Percentiles rank a stretch among this genome's conserved stretches.
phyloP scores from a whole-genome alignment of 768 basidiomycete genomes.

The Ramaria sp. region DNA sequence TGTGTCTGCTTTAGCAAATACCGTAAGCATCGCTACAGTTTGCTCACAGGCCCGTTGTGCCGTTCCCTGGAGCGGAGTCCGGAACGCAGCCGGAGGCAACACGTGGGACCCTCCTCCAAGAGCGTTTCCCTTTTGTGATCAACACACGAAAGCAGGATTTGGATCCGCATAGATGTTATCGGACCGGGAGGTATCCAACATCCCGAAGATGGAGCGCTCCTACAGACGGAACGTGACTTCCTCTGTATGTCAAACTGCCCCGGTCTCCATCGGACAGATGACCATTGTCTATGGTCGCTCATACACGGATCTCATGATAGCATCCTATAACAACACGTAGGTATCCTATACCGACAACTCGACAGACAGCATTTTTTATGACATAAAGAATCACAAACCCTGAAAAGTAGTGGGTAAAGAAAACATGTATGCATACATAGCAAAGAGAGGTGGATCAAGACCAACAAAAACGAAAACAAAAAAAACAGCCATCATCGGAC shows the following conservation, averaged over 20 bases:
- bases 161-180: neutral
- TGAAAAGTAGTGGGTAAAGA: neutral
- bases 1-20: too few relatives aligned
- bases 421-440: neutral
- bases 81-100: too few relatives aligned
- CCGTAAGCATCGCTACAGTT: too few relatives aligned
- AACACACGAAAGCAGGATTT: neutral
- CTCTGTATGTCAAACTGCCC: neutral
- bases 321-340: neutral
- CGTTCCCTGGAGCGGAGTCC: too few relatives aligned
- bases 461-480: neutral
- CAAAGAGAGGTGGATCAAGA: neutral
- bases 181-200: neutral
- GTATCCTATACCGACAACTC: neutral
- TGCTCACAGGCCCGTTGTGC: too few relatives aligned
- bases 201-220: neutral
- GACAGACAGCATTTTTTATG: neutral
- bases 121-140: neutral
- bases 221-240: neutral
- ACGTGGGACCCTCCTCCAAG: too few relatives aligned
- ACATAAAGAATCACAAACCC: neutral
- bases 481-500: conserved; percentile 20
- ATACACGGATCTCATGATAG: neutral
- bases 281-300: neutral
- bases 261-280: neutral